Conservation (phyloP, 2,329 filamentous ascomycete species). For the Cordyceps farinosa region DNA sequence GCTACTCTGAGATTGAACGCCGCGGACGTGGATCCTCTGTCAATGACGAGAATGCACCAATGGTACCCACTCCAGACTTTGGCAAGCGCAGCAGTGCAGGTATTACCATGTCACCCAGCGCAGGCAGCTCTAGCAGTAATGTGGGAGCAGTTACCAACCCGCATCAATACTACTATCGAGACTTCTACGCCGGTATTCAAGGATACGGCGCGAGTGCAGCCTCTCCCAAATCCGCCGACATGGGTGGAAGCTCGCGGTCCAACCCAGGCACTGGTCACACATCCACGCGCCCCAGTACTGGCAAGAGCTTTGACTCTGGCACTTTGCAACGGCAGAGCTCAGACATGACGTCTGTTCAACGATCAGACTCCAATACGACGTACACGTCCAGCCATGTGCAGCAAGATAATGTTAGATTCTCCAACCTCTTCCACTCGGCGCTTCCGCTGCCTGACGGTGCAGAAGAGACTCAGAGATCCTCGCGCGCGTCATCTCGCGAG, state of each 20-base stretch:
- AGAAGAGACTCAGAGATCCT: conserved; percentile 51
- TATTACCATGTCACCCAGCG: conserved; percentile 57
- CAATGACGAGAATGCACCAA: conserved; percentile 60
- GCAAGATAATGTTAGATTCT: conserved; percentile 55
- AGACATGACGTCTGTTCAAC: conserved; percentile 44
- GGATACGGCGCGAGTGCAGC: conserved; percentile 52
- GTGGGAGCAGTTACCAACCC: conserved; percentile 42
- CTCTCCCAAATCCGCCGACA: conserved; percentile 54
- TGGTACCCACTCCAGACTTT: conserved; percentile 63
- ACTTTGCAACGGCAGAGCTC: conserved; percentile 49
- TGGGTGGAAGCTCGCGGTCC: conserved; percentile 46
- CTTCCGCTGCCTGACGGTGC: conserved; percentile 72
- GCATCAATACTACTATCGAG: conserved; percentile 54
- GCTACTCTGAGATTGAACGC: conserved; percentile 47
- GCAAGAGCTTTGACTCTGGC: conserved; percentile 56
- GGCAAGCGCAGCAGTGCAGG: conserved; percentile 62
- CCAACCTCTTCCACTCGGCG: conserved; percentile 81
- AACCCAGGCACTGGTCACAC: conserved; percentile 37
- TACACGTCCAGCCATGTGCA: conserved; percentile 48
- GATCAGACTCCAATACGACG: conserved; percentile 54
- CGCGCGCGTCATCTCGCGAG: conserved; percentile 58
- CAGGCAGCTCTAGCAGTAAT: conserved; percentile 25
- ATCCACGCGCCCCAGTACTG: conserved; percentile 54
- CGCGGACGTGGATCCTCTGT: conserved; percentile 58
- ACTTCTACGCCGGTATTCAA: conserved; percentile 44